Base-by-base conservation (phyloP, 1,139 yeast genomes). In the Lodderomyces theae region DNA sequence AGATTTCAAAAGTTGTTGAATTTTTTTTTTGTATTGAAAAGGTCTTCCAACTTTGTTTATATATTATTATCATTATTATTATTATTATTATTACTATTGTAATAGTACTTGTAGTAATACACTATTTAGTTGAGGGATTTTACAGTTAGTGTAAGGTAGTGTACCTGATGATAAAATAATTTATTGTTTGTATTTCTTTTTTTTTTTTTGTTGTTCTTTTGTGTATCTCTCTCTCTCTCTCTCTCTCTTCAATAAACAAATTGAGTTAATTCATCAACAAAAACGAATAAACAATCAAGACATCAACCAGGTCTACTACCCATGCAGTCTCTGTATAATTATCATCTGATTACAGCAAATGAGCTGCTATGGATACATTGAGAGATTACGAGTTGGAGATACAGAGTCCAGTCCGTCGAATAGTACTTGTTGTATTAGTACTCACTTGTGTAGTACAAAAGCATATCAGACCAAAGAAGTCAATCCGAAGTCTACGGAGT, bases 51-150 rank as follows among this genome's bases (percentile, higher is more conserved):
- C n/a, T 30, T n/a, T 30, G 5, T 9, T 29, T 30, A 17, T 30
- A n/a, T 19, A 31, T 5, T 31, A 30, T 16, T 17, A 30, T 7
- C 5, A 30, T 30, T 15, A n/a, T 13, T 28, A 4, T 28, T 15
- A 3, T 28, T 9, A 6, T 13, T 6, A n/a, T n/a, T n/a, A n/a
- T n/a, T n/a, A n/a, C n/a, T n/a, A n/a, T n/a, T n/a, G n/a, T n/a
- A n/a, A n/a, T n/a, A n/a, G n/a, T n/a, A n/a, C n/a, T n/a, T n/a
- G n/a, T n/a, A n/a, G n/a, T n/a, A n/a, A n/a, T n/a, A n/a, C n/a
- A n/a, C n/a, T n/a, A n/a, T n/a, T n/a, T n/a, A n/a, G 3, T 31
- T 31, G 34, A 31, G 24, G 34, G 24, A 31, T 15, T 28, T 28
- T 26, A 26, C 23, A 21, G 9, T 7, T 8, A n/a, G 4, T 8